A percentile compares a stretch with the other conserved stretches of the same genome.
Conservation (phyloP, 192 early-diverging fungal species). For the Linnemannia elongata region DNA sequence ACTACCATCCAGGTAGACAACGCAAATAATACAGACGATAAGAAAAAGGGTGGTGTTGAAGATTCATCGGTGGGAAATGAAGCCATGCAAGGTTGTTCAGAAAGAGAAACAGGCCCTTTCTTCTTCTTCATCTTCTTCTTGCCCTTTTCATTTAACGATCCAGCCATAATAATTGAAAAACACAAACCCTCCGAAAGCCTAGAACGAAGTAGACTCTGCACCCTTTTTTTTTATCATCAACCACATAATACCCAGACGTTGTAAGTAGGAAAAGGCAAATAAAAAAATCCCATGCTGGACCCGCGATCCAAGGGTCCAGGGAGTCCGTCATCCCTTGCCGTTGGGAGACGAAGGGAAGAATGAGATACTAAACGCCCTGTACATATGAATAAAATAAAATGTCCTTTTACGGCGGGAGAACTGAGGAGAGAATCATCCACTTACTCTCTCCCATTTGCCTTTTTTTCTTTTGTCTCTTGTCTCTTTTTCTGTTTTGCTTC, state of each 20-base stretch:
- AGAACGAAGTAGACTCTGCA: background rate
- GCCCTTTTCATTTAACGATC: background rate
- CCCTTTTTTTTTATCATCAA: background rate
- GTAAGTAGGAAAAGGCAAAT: background rate
- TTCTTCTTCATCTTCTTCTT: too few species aligned
- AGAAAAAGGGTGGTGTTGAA: background rate
- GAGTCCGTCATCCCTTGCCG: background rate
- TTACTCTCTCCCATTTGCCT: background rate
- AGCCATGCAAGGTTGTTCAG: background rate
- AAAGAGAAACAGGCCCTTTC: background rate
- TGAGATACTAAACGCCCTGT: conserved; percentile 1
- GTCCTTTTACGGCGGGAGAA: conserved; percentile 10
- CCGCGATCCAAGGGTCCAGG: conserved; percentile 8
- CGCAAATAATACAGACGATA: background rate
- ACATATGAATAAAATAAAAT: background rate
- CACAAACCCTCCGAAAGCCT: background rate
- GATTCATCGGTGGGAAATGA: background rate
- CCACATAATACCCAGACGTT: background rate
- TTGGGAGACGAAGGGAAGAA: conserved; percentile 12
- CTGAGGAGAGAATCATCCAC: conserved; percentile 1
- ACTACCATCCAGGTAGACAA: too few species aligned
- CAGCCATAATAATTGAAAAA: background rate
- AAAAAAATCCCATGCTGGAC: background rate
- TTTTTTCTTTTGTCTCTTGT: background rate
- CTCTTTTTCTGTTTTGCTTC: background rate